Percentiles rank a stretch among this genome's conserved stretches.
Evolutionary conservation across 129 eudicot genomes (phyloP).

Genomic region (Flaveria sonorensis): DNA sequence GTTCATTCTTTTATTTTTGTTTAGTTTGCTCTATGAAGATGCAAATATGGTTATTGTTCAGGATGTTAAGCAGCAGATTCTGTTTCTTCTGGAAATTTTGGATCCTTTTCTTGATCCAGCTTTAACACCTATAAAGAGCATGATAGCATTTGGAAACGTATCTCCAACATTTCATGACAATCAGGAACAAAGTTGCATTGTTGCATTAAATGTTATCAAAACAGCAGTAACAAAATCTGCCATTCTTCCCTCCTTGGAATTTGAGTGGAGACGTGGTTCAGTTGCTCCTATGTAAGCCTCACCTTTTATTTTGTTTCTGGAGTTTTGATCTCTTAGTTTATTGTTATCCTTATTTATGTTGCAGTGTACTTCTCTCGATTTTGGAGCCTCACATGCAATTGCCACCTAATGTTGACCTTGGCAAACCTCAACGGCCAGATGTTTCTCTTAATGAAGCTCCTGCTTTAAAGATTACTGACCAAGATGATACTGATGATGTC

Average conservation of each 20-base stretch:
- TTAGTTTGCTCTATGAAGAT: constrained; percentile 20
- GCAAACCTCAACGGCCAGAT: constrained; percentile 48
- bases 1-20: not conserved
- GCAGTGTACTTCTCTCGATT: constrained; percentile 92
- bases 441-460: constrained; percentile 38
- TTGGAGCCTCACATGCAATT: constrained; percentile 90
- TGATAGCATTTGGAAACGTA: constrained; percentile 65
- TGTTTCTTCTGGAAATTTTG: constrained; percentile 86
- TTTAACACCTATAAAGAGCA: constrained; percentile 64
- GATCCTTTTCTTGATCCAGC: constrained; percentile 92
- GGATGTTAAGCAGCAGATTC: constrained; percentile 84
- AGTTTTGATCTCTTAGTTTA: not conserved
- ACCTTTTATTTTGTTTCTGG: not conserved
- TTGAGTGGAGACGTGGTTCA: constrained; percentile 90
- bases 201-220: constrained; percentile 79
- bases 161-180: constrained; percentile 58
- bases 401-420: constrained; percentile 67
- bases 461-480: constrained; percentile 40
- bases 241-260: constrained; percentile 86
- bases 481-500: constrained; percentile 51
- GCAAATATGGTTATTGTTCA: constrained; percentile 32
- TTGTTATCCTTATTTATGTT: constrained; percentile 26
- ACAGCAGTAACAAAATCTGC: constrained; percentile 71
- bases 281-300: constrained; percentile 85
- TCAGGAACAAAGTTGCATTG: constrained; percentile 67